Evolutionary conservation across 768 basidiomycete species (phyloP).

Genomic region (Tricholoma bakamatsutake): DNA sequence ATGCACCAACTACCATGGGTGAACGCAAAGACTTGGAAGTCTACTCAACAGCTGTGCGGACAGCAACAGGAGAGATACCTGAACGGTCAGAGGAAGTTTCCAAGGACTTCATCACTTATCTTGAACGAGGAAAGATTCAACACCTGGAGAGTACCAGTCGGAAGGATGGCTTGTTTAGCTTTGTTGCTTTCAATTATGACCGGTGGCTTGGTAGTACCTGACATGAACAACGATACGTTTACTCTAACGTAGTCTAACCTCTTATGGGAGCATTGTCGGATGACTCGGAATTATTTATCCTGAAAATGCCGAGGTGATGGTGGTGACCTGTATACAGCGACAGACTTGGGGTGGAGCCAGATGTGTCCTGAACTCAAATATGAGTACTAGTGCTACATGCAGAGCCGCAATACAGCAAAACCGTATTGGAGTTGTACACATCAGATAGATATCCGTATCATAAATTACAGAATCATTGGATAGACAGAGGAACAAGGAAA

Average conservation of each 20-base stretch:
- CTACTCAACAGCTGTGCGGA: constrained; percentile 48
- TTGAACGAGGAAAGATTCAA: constrained; percentile 34
- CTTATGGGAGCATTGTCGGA: too few relatives aligned
- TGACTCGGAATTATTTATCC: too few relatives aligned
- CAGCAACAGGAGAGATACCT: constrained; percentile 33
- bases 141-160: constrained; percentile 27
- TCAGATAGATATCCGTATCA: background rate
- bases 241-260: background rate
- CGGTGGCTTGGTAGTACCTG: constrained; percentile 25
- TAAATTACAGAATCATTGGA: background rate
- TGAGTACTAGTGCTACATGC: too few relatives aligned
- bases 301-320: too few relatives aligned
- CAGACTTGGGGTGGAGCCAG: too few relatives aligned
- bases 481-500: background rate
- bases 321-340: too few relatives aligned
- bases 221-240: background rate
- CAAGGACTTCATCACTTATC: constrained; percentile 39
- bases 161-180: constrained; percentile 24
- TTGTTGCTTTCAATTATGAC: constrained; percentile 40
- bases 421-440: background rate
- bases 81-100: constrained; percentile 34
- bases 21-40: constrained; percentile 54
- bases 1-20: constrained; percentile 46
- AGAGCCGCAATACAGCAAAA: too few relatives aligned
- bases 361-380: too few relatives aligned